Base-by-base conservation (phyloP, 352 stramenopile species). In the Phytophthora vignae region DNA sequence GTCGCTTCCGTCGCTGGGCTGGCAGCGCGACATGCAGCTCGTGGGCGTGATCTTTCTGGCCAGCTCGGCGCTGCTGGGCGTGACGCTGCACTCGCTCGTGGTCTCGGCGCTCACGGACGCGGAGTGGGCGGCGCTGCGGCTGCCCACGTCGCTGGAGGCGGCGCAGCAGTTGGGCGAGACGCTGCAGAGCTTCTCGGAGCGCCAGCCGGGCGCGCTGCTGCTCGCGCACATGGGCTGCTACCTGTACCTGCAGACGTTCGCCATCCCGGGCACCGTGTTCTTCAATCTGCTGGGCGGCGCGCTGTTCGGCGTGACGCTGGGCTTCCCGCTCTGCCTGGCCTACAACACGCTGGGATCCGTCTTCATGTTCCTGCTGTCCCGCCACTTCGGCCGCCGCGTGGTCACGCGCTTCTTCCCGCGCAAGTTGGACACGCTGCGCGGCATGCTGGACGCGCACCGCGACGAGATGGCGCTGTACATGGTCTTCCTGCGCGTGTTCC, bases 271-370 rank as follows among this genome's bases (percentile, higher is more conserved):
- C 48, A 95, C 85, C 0, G 77, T 95, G 29, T 95, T 95, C 60
- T 90, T 95, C 68, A 95, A 95, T 52, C 64, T 95, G 17, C 71
- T 95, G 25, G 84, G 84, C 27, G 88, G 88, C 5, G 88, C 88
- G 49, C 69, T 95, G 46, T 93, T 93, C 56, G 88, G 88, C 44
- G 73, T 95, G 29, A 63, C 74, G n/a, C 52, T 83, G 21, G 88
- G 88, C 15, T 95, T 93, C 62, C 88, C 88, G 21, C 72, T 95
- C 5, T 95, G 88, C 44, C 70, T 95, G 36, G 61, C 73, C n/a
- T 95, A 93, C 81, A 95, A 95, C 67, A 95, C 88, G 14, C 56
- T 93, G 50, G 88, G 88, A 27, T 93, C 85, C 0, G 81, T 90
- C 33, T 77, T 92, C 60, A 93, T 95, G 85, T 95, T 82, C 66